phyloP scores from a whole-genome alignment of 371 early-diverging fungal genomes.

The Dinochytrium kinnereticum region DNA sequence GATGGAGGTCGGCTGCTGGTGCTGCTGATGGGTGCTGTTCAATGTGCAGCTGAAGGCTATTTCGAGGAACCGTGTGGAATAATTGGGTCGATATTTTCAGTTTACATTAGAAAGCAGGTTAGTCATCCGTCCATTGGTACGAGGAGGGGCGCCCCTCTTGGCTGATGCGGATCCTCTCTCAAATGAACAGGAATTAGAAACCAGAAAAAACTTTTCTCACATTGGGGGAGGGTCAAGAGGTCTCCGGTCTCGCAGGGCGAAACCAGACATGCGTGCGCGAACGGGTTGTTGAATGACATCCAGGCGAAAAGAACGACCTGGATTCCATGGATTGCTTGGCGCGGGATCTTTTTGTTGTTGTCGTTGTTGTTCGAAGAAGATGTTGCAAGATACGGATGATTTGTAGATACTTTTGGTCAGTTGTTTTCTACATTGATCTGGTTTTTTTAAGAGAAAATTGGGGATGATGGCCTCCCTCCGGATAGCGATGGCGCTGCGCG shows the following conservation, averaged over 20 bases:
- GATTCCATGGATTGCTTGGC: not conserved
- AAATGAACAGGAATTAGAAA: not conserved
- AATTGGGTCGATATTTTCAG: too few relatives aligned
- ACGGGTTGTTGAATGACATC: conserved; percentile 20
- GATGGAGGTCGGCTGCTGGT: not conserved
- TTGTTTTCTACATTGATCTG: too few relatives aligned
- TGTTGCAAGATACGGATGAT: not conserved
- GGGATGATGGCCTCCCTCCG: too few relatives aligned
- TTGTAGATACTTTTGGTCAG: too few relatives aligned
- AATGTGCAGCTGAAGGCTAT: conserved; percentile 7
- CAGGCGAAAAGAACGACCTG: not conserved
- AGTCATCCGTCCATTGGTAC: too few relatives aligned
- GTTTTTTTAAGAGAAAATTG: too few relatives aligned
- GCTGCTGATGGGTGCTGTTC: not conserved
- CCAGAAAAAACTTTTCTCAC: conserved; percentile 7
- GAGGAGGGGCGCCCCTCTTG: too few relatives aligned
- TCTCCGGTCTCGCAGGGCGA: conserved; percentile 5
- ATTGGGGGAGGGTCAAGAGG: conserved; percentile 18
- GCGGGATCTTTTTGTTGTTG: not conserved
- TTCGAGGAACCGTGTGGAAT: too few relatives aligned
- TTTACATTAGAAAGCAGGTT: too few relatives aligned
- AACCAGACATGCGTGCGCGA: conserved; percentile 18
- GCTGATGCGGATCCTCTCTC: too few relatives aligned
- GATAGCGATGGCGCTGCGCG: too few relatives aligned
- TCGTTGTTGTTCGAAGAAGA: not conserved